Evolutionary conservation across 371 early-diverging fungal species (phyloP).

Genomic region (Capillidium heterosporum): DNA sequence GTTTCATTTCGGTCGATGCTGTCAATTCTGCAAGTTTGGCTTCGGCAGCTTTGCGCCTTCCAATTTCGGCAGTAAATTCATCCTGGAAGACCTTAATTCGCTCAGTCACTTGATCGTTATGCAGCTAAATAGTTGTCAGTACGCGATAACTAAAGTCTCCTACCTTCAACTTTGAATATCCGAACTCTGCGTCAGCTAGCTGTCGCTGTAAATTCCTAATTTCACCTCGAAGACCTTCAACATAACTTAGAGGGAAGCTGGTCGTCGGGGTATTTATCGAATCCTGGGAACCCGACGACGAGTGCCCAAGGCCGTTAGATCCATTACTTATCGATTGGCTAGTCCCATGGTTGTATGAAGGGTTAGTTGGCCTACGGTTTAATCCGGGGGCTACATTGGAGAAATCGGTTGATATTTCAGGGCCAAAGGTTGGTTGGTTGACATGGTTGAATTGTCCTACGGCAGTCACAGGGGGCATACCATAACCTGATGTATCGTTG

Average conservation of each 20-base stretch:
- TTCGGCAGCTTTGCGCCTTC: conserved; percentile 8
- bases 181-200: conserved; percentile 8
- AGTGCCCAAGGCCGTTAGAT: no score
- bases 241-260: neutral
- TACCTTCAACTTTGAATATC: conserved; percentile 10
- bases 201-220: conserved; percentile 7
- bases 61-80: conserved; percentile 7
- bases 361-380: neutral
- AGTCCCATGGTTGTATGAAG: neutral
- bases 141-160: neutral
- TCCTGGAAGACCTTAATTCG: conserved; percentile 8
- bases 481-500: no score
- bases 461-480: no score
- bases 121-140: neutral
- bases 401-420: neutral
- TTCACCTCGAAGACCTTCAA: conserved; percentile 7
- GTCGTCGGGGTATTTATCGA: no score
- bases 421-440: neutral
- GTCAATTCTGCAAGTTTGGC: neutral
- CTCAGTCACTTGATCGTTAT: conserved; percentile 6
- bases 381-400: neutral
- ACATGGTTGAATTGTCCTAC: neutral
- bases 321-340: no score
- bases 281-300: no score
- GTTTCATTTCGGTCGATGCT: no score